These are phyloP conservation scores for Arthrocladium fulminans DNA, from an alignment of 2,329 filamentous ascomycete species.

Conservation along the genomic window DNA sequence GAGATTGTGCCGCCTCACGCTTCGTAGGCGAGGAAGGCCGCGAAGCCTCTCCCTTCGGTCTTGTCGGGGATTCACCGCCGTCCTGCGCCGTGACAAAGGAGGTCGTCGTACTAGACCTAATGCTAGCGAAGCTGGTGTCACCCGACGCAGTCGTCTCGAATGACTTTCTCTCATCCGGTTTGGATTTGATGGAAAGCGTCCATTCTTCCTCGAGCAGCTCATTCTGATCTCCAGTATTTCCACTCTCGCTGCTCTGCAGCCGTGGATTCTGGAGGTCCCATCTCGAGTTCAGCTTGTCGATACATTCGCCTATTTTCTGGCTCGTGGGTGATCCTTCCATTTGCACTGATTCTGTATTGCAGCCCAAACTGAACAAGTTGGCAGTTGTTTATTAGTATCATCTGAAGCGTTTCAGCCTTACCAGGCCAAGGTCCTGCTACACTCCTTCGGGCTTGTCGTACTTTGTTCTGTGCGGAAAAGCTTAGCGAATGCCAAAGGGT, in stretches of 20 bases:
- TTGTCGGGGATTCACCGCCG: too few species aligned
- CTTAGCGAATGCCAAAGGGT: too few species aligned
- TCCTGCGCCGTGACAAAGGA: background rate
- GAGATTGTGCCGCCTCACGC: background rate
- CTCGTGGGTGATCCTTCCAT: slow-evolving; percentile 14
- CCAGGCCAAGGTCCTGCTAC: too few species aligned
- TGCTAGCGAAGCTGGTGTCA: background rate
- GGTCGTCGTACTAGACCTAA: background rate
- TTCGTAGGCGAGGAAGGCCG: too few species aligned
- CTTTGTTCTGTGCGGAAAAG: too few species aligned
- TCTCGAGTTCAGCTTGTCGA: slow-evolving; percentile 28
- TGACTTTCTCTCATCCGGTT: slow-evolving; percentile 23
- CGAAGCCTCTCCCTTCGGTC: too few species aligned
- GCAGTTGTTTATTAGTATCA: too few species aligned
- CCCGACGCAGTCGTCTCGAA: slow-evolving; percentile 1
- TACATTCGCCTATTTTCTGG: slow-evolving; percentile 18
- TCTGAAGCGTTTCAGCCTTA: too few species aligned
- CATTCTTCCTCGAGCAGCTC: slow-evolving; percentile 26
- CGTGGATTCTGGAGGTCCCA: slow-evolving; percentile 30
- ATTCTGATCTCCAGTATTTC: slow-evolving; percentile 12
- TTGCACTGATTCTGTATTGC: background rate
- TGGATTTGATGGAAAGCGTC: slow-evolving; percentile 19
- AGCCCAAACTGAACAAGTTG: too few species aligned
- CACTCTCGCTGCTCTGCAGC: slow-evolving; percentile 13
- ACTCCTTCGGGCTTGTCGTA: too few species aligned